phyloP scores from a whole-genome alignment of 1,284 basidiomycete species.

The Ceratobasidium sp. region DNA sequence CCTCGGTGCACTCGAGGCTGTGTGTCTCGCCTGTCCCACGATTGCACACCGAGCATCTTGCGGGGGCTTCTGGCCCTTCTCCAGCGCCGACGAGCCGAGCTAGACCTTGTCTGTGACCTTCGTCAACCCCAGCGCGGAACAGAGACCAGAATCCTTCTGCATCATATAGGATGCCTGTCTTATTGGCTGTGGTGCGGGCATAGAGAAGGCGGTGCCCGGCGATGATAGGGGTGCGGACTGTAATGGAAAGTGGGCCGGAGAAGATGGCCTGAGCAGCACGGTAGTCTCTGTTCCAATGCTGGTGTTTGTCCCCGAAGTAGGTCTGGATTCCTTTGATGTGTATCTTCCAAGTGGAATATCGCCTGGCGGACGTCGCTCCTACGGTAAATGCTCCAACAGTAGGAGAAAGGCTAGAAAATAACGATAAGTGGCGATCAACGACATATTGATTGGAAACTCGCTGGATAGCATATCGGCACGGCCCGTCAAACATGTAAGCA shows the following conservation, averaged over 20 bases:
- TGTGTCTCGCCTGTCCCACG: not conserved
- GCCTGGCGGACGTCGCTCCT: conserved; percentile 59
- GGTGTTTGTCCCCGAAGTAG: conserved; percentile 69
- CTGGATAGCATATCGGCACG: conserved; percentile 74
- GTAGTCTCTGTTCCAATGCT: conserved; percentile 73
- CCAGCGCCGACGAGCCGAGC: conserved; percentile 56
- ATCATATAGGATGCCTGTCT: conserved; percentile 67
- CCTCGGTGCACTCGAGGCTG: conserved; percentile 11
- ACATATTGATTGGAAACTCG: conserved; percentile 68
- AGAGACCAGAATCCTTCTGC: conserved; percentile 62
- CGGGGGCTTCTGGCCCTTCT: not conserved
- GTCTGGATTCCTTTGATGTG: conserved; percentile 69
- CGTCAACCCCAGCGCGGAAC: conserved; percentile 59
- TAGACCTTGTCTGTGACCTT: conserved; percentile 47
- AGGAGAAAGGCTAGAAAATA: conserved; percentile 16
- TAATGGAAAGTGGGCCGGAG: conserved; percentile 67
- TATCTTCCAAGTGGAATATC: conserved; percentile 85
- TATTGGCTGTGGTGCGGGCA: conserved; percentile 70
- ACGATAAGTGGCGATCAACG: not conserved
- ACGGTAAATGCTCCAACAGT: conserved; percentile 43
- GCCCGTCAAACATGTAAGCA: conserved; percentile 76
- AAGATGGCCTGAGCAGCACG: conserved; percentile 78
- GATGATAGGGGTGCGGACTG: conserved; percentile 72
- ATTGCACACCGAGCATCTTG: not conserved
- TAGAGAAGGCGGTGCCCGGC: conserved; percentile 79